Conservation (phyloP, 805 yeast genomes). For the Candida caryicola region DNA sequence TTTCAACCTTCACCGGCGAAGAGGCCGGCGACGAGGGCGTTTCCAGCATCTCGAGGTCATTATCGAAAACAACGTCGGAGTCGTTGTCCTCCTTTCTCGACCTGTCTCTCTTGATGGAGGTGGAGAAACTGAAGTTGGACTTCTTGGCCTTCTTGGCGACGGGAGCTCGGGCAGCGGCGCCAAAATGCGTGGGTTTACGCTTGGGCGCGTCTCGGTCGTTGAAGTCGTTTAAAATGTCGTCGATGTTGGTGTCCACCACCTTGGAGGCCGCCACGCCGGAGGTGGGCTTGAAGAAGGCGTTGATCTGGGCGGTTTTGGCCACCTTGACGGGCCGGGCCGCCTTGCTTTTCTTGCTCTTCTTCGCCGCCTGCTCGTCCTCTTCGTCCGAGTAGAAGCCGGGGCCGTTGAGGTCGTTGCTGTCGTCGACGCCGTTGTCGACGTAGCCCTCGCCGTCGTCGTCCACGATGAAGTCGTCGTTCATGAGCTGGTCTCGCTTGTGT, state of each 20-base stretch:
- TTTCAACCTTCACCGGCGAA: background rate
- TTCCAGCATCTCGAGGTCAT: conserved; percentile 21
- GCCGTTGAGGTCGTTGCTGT: conserved; percentile 63
- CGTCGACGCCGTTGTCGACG: conserved; percentile 89
- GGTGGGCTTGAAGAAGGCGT: conserved; percentile 50
- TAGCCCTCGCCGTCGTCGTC: conserved; percentile 94
- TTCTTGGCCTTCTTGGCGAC: conserved; percentile 17
- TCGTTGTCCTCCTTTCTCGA: conserved; percentile 25
- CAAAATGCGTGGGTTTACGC: conserved; percentile 14
- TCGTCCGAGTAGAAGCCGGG: conserved; percentile 58
- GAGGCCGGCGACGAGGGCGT: conserved; percentile 36
- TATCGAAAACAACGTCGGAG: conserved; percentile 12
- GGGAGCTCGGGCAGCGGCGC: conserved; percentile 8
- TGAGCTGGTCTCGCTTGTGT: conserved; percentile 73
- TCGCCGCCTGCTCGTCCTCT: conserved; percentile 37
- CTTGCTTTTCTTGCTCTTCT: conserved; percentile 21
- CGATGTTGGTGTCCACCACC: conserved; percentile 51
- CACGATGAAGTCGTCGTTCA: conserved; percentile 90
- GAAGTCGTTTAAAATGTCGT: conserved; percentile 62
- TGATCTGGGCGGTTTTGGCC: conserved; percentile 46
- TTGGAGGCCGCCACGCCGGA: conserved; percentile 36
- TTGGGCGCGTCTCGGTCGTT: conserved; percentile 14
- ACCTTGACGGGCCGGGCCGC: conserved; percentile 37
- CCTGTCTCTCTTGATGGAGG: conserved; percentile 21
- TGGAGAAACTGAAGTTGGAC: conserved; percentile 24